Conservation (phyloP, 1,284 basidiomycete genomes). For the Papiliotrema fonsecae region DNA sequence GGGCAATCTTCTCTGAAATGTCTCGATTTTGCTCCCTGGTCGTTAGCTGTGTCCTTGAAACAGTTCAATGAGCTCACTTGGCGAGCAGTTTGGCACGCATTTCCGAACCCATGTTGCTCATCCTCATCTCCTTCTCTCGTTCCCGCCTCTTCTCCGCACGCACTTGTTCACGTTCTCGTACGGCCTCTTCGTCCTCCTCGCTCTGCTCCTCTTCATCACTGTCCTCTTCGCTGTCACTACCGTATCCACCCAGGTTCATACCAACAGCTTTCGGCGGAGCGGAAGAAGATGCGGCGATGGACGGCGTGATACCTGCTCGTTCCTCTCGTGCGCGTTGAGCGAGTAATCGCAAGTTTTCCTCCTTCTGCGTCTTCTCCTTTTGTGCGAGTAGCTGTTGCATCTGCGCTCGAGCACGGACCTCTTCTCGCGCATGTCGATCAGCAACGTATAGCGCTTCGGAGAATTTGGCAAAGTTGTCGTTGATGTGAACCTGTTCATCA, state of each 20-base stretch:
- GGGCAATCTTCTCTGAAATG: conserved; percentile 97
- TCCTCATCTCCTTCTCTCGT: conserved; percentile 93
- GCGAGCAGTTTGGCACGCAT: conserved; percentile 92
- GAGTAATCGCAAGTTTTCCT: conserved; percentile 88
- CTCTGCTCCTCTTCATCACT: conserved; percentile 53
- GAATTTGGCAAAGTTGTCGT: conserved; percentile 99
- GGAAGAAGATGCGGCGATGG: conserved; percentile 20
- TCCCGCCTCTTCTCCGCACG: conserved; percentile 86
- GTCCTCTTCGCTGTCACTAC: conserved; percentile 57
- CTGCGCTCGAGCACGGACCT: conserved; percentile 88
- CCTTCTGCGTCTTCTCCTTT: conserved; percentile 95
- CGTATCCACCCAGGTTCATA: conserved; percentile 80
- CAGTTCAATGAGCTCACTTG: conserved; percentile 47
- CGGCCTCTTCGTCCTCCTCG: conserved; percentile 77
- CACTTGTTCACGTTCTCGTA: conserved; percentile 81
- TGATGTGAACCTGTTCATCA: conserved; percentile 75
- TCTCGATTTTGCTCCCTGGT: conserved; percentile 85
- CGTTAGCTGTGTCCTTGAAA: neutral
- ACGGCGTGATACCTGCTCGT: conserved; percentile 65
- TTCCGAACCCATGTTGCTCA: conserved; percentile 99
- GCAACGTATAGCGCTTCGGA: conserved; percentile 93
- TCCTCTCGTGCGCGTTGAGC: conserved; percentile 95
- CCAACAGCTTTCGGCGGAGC: conserved; percentile 46
- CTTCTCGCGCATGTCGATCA: conserved; percentile 96
- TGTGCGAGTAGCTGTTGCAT: conserved; percentile 98